Base-by-base conservation (phyloP, 768 basidiomycete genomes). In the Thelephora aurantiotincta region DNA sequence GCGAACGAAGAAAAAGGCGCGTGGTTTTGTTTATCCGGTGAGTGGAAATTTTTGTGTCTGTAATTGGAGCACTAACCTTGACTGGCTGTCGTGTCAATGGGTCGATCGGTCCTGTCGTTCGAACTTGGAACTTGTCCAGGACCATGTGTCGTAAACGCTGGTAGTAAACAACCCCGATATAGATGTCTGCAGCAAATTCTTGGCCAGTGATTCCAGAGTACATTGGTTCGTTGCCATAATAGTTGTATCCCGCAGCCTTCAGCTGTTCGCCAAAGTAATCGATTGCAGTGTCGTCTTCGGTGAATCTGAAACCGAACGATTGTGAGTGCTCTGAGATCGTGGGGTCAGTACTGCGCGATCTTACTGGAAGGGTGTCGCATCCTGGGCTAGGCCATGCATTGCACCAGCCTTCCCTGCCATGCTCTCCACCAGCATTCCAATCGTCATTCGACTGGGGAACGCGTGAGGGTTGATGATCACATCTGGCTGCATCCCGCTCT, bases 381-480 rank as follows among this genome's bases (percentile, higher is more conserved):
- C 96, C 62, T 99, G 96, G 12, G 96, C 92, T 19, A 99, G 72
- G 37, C 96, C 96, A 55, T 98, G 96, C 87, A 98, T 88, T 6
- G 94, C 86, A 49, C 96, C 96, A 1, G 96, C 86, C 64, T 99
- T 99, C n/a, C 96, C 96, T 0, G 96, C 96, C 80, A 98, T 82
- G 65, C 90, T 94, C 71, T 99, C 96, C 49, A 99, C 91, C 61
- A 99, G 81, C 96, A 99, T 99, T 50, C 96, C 96, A 57, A 99
- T 99, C 1, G 96, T 99, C 96, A 99, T 99, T 55, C 96, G 88
- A 72, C 82, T 87, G 2, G 96, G 96, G 72, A 99, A 99, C 13
- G 96, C 96, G 62, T 99, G 96, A 33, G 96, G 96, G 66, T 99
- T 99, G 70, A 99, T 98, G 63, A 99, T 98, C 44, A 99, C 79